Conservation (phyloP, 2,329 filamentous ascomycete genomes). For the Trichophyton schoenleinii region DNA sequence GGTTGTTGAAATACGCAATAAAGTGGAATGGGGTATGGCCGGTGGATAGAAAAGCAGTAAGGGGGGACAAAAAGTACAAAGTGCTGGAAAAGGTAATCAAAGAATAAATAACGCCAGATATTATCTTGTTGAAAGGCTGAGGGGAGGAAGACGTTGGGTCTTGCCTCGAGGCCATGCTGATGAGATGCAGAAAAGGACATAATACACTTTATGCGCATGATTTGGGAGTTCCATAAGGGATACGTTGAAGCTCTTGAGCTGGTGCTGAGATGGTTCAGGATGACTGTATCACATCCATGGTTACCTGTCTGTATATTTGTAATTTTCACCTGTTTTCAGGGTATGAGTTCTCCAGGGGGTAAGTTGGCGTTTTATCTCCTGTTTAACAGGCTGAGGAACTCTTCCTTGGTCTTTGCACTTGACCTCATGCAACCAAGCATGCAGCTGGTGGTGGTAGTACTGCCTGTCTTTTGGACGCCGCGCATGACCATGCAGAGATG, state of each 20-base stretch:
- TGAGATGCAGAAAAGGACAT: not conserved
- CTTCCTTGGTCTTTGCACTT: conserved; percentile 85
- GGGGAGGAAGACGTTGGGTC: not conserved
- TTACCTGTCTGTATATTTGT: not conserved
- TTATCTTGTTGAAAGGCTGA: conserved; percentile 13
- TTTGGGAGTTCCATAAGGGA: not conserved
- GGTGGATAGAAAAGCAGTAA: not conserved
- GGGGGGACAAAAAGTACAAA: not conserved
- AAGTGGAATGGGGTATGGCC: not conserved
- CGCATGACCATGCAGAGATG: conserved; percentile 99
- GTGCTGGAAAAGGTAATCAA: not conserved
- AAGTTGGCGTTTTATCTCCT: conserved; percentile 24
- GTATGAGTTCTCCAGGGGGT: not conserved
- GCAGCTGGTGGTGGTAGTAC: conserved; percentile 86
- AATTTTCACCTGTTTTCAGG: not conserved
- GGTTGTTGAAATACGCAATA: conserved; percentile 2
- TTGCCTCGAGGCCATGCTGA: not conserved
- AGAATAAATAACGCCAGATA: conserved; percentile 7
- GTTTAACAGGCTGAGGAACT: conserved; percentile 77
- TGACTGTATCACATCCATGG: conserved; percentile 2
- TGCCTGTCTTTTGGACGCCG: conserved; percentile 83
- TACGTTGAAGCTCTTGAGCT: not conserved
- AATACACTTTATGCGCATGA: not conserved
- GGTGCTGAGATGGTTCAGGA: not conserved
- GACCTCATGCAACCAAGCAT: conserved; percentile 93